Evolutionary conservation across 345 rosid species (phyloP).

Genomic region (Eucalyptus caleyi): DNA sequence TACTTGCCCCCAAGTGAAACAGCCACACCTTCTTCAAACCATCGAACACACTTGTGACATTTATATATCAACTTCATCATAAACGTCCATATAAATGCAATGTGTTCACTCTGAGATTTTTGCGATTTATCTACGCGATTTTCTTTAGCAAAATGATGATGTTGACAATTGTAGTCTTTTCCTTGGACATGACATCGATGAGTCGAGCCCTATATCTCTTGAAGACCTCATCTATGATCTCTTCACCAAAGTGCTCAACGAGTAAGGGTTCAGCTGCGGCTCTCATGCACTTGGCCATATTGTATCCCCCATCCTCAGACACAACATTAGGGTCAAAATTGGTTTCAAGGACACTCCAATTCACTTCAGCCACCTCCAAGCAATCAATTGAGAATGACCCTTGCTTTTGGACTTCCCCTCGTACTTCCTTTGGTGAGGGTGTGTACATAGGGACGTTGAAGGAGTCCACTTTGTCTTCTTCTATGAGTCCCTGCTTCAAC

Average conservation of each 20-base stretch:
- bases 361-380: neutral
- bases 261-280: neutral
- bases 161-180: slow-evolving; percentile 19
- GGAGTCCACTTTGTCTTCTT: neutral
- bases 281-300: neutral
- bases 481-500: neutral
- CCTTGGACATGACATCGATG: slow-evolving; percentile 17
- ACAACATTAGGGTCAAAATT: neutral
- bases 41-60: neutral
- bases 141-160: slow-evolving; percentile 9
- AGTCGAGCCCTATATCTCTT: slow-evolving; percentile 9
- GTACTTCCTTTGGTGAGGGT: neutral
- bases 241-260: neutral
- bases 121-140: neutral
- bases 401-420: neutral
- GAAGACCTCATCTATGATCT: slow-evolving; percentile 21
- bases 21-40: neutral
- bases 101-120: neutral
- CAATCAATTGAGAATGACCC: neutral
- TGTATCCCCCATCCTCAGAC: neutral
- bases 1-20: neutral
- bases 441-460: neutral
- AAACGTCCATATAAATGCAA: neutral
- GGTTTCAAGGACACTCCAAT: neutral
- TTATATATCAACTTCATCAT: neutral